Evolutionary conservation across 306 rosid genomes (phyloP), one percentile per base, ranked within the genome.

Genomic region (Bauhinia variegata): DNA sequence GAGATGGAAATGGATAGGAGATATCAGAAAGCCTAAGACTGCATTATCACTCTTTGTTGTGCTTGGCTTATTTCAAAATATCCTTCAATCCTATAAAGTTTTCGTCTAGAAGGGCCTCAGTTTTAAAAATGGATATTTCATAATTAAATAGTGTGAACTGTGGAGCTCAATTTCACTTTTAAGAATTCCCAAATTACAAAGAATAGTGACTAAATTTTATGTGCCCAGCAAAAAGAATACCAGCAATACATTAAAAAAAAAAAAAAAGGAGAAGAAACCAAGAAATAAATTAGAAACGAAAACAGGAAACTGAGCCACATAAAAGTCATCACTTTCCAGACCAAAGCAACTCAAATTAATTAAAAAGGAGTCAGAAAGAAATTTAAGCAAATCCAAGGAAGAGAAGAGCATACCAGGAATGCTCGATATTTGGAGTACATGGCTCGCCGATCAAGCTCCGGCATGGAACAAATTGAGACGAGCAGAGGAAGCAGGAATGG

Each of bases 161-260:
- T 7, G 31, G 2, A 33, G 49, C 50, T 65, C 36, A 65, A 64
- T 19, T 61, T 59, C 32, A 31, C 70, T 64, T n/a, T n/a, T 11
- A 28, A 15, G 60, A 76, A 56, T 17, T 17, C 36, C 34, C 50
- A 31, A 63, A 12, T 37, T 1, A 17, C 50, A 67, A 54, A 62
- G 5, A 42, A 68, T 43, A 38, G 23, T 30, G 36, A 32, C 17
- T 37, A 4, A 28, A 42, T 61, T 61, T 13, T 19, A 28, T 12
- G 54, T 30, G 47, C 4, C 67, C 61, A 54, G 39, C 32, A 41
- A 51, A 48, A 30, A 59, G 16, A 16, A 66, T 31, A 58, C 42
- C 18, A 17, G 47, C 17, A 74, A 50, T 39, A 4, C 51, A 63
- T 8, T 36, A 10, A 8, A 11, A 46, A 54, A 32, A 11, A 46